These are phyloP conservation scores for Hypoxylon rickii DNA, from an alignment of 495 filamentous ascomycete species.

Conservation along the genomic window DNA sequence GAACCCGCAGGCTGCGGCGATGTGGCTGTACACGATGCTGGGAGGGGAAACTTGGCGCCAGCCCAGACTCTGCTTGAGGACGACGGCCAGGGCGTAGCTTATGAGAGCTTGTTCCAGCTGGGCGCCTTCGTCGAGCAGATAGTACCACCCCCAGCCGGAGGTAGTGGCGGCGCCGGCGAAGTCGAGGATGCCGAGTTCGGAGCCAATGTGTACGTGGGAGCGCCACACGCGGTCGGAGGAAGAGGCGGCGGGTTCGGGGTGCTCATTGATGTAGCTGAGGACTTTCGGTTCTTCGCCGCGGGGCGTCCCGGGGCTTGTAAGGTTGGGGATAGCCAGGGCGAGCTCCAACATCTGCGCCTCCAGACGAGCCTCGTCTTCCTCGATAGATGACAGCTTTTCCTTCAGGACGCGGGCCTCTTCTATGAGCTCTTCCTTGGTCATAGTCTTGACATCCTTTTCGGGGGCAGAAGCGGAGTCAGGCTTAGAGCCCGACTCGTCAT, in stretches of 20 bases:
- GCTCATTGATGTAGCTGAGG: conserved; percentile 74
- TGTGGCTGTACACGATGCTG: conserved; percentile 88
- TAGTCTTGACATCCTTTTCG: conserved; percentile 18
- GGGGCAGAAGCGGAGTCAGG: background rate
- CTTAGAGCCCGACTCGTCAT: conserved; percentile 33
- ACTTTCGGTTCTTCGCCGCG: conserved; percentile 61
- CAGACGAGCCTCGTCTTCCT: conserved; percentile 61
- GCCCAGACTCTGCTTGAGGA: conserved; percentile 60
- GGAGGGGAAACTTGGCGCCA: conserved; percentile 82
- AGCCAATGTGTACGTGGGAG: conserved; percentile 84
- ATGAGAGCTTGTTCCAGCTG: conserved; percentile 90
- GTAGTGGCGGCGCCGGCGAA: conserved; percentile 77
- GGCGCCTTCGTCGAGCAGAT: conserved; percentile 83
- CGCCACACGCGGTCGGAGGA: conserved; percentile 58
- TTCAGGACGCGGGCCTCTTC: conserved; percentile 74
- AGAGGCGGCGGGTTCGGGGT: conserved; percentile 58
- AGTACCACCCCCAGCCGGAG: conserved; percentile 97
- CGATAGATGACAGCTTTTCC: conserved; percentile 61
- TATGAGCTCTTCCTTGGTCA: conserved; percentile 55
- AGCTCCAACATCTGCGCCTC: conserved; percentile 71
- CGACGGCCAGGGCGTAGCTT: conserved; percentile 77
- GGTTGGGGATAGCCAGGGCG: conserved; percentile 82
- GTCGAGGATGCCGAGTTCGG: conserved; percentile 79
- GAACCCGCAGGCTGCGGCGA: conserved; percentile 89
- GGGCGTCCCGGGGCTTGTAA: conserved; percentile 77